Evolutionary conservation across 2,329 filamentous ascomycete species (phyloP).

Genomic region (Coniochaeta hoffmannii): DNA sequence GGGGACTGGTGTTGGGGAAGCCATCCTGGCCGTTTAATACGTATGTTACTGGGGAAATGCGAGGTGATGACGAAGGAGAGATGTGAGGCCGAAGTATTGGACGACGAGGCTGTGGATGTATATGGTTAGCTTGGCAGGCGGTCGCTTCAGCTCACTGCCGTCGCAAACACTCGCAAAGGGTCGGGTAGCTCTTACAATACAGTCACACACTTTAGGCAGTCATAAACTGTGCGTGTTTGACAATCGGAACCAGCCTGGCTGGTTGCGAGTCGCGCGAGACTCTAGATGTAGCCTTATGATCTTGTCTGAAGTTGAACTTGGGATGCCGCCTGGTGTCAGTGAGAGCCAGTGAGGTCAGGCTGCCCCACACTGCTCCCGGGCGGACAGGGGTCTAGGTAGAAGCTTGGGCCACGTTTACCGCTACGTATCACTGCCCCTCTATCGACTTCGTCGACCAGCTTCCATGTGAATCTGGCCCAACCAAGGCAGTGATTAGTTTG

Average conservation of each 20-base stretch:
- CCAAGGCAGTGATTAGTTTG: background rate
- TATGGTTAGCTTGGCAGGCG: background rate
- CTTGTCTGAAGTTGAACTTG: background rate
- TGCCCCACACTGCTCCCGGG: no score
- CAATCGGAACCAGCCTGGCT: background rate
- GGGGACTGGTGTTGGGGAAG: background rate
- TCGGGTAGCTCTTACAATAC: background rate
- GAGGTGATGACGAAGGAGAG: background rate
- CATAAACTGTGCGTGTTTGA: background rate
- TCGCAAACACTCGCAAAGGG: no score
- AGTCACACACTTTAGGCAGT: background rate
- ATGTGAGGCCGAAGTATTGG: background rate
- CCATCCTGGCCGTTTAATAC: background rate
- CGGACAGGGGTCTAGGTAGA: background rate
- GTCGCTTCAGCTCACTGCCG: background rate
- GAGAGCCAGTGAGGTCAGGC: background rate
- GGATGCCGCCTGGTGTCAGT: background rate
- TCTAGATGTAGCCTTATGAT: background rate
- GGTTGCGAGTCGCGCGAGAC: background rate
- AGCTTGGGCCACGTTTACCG: background rate
- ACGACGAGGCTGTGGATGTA: background rate
- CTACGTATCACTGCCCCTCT: background rate
- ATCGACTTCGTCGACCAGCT: background rate
- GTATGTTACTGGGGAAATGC: no score
- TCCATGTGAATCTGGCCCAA: conserved; percentile 4